A percentile compares a stretch with the other conserved stretches of the same genome.
Conservation (phyloP, 23 red algal species). For the Gracilaria gracilis region DNA sequence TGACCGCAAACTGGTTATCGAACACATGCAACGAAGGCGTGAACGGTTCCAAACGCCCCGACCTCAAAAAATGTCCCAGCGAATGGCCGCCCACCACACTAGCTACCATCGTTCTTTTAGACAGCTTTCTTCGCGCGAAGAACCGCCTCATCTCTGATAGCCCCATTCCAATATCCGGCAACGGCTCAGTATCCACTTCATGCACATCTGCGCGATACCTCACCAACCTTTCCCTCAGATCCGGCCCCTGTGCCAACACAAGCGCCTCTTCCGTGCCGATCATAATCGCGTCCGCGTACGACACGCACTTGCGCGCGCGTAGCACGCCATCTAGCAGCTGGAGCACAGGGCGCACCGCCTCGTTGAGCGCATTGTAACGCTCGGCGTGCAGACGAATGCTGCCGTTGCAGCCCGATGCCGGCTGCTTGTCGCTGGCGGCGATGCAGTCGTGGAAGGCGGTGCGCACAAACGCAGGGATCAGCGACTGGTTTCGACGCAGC, state of each 20-base stretch:
- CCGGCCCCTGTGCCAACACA: background rate
- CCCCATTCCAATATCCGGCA: conserved; percentile 10
- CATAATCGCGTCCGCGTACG: conserved; percentile 15
- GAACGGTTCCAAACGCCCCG: background rate
- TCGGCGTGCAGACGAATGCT: conserved; percentile 14
- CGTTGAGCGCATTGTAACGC: background rate
- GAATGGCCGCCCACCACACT: conserved; percentile 15
- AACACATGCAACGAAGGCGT: background rate
- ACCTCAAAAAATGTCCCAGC: background rate
- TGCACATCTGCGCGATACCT: background rate
- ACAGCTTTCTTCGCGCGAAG: background rate
- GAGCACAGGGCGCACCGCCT: background rate
- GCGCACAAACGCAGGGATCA: conserved; percentile 30
- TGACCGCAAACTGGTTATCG: background rate
- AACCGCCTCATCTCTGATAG: background rate
- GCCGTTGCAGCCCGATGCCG: conserved; percentile 25
- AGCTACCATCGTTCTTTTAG: background rate
- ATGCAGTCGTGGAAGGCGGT: conserved; percentile 48
- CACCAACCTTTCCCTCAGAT: background rate
- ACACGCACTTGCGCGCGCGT: background rate
- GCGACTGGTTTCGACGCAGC: background rate
- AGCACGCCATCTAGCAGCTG: background rate
- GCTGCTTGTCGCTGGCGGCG: background rate
- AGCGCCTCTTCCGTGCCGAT: conserved; percentile 15
- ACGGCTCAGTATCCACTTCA: background rate